phyloP scores from a whole-genome alignment of 208 protist genomes.

The Acanthamoeba triangularis region DNA sequence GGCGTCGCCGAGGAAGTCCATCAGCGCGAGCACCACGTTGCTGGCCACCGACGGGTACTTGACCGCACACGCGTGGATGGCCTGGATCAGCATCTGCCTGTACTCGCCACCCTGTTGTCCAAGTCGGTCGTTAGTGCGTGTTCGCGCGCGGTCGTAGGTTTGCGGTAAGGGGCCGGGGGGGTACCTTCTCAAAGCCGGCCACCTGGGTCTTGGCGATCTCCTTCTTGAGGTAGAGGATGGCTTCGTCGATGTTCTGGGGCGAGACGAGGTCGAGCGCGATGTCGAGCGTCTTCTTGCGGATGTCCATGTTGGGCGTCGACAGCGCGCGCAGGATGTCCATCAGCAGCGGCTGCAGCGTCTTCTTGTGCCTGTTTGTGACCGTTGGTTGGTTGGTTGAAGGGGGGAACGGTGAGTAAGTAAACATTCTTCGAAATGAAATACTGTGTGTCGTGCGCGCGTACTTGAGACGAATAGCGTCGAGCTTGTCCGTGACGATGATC shows the following conservation, averaged over 20 bases:
- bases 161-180: background rate
- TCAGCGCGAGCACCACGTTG: conserved; percentile 92
- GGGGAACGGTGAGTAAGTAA: background rate
- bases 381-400: too few relatives aligned
- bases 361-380: conserved; percentile 83
- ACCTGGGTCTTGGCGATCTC: conserved; percentile 93
- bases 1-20: conserved; percentile 96
- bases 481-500: conserved; percentile 97
- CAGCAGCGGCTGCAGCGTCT: conserved; percentile 96
- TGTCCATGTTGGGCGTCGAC: conserved; percentile 94
- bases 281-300: conserved; percentile 95
- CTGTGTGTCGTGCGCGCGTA: background rate
- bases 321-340: conserved; percentile 97
- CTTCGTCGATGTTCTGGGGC: conserved; percentile 94
- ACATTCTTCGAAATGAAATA: background rate
- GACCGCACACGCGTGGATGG: conserved; percentile 95
- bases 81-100: conserved; percentile 94
- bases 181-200: conserved; percentile 82
- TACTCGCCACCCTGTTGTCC: conserved; percentile 90
- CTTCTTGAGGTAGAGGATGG: conserved; percentile 97
- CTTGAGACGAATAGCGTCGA: conserved; percentile 94
- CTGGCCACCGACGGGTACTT: conserved; percentile 94
- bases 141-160: background rate
- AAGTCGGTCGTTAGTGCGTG: background rate
- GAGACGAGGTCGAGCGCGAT: conserved; percentile 96